phyloP scores from a whole-genome alignment of 768 basidiomycete genomes.

The Guyanaporus albipodus region DNA sequence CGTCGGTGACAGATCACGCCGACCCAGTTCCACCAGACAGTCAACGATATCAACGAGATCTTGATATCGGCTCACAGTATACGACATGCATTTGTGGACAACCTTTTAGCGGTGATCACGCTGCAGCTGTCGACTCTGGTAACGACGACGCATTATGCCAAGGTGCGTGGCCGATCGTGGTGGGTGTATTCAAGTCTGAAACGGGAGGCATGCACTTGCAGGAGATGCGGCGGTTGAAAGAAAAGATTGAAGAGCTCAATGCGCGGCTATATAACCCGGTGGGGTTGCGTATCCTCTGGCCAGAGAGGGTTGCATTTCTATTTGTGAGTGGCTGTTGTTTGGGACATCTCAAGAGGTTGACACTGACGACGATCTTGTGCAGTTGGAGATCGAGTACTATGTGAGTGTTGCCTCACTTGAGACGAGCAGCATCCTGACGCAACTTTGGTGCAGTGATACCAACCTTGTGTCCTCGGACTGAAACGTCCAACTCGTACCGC shows the following conservation, averaged over 20 bases:
- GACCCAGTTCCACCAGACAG: constrained; percentile 83
- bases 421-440: background rate
- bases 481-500: too few species aligned
- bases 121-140: constrained; percentile 78
- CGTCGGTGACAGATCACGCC: constrained; percentile 67
- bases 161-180: constrained; percentile 42
- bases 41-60: constrained; percentile 86
- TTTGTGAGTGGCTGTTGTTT: constrained; percentile 63
- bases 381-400: constrained; percentile 97
- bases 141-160: constrained; percentile 72
- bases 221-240: constrained; percentile 73
- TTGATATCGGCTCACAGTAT: constrained; percentile 86
- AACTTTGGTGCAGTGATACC: constrained; percentile 20
- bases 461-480: background rate
- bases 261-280: constrained; percentile 72
- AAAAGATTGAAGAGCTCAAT: constrained; percentile 67
- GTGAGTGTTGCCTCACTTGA: constrained; percentile 41
- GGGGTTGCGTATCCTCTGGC: constrained; percentile 87
- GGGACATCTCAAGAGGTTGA: background rate
- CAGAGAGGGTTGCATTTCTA: constrained; percentile 79
- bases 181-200: background rate
- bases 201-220: constrained; percentile 29
- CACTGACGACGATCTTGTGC: constrained; percentile 3
- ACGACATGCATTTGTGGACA: constrained; percentile 69
- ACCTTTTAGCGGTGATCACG: constrained; percentile 70